Percentiles rank a stretch among this genome's conserved stretches.
Conservation (phyloP, 352 stramenopile species). For the Aphanomyces cochlioides region DNA sequence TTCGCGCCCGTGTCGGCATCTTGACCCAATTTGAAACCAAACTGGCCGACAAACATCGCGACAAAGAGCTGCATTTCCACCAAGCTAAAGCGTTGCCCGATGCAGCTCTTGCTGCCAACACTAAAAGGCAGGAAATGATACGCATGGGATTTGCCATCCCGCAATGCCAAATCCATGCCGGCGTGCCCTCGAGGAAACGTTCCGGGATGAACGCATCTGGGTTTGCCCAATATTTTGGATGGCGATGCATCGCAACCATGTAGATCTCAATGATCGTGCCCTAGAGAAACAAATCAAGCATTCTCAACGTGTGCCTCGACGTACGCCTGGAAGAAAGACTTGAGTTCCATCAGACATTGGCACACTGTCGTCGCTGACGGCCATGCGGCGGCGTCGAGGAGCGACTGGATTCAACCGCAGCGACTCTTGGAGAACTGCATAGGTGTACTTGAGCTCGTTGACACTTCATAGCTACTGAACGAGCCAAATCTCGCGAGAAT, state of each 20-base stretch:
- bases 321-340: constrained; percentile 27
- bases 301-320: not conserved
- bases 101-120: constrained; percentile 36
- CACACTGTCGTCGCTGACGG: constrained; percentile 13
- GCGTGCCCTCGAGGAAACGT: constrained; percentile 35
- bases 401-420: constrained; percentile 41
- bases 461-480: constrained; percentile 37
- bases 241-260: constrained; percentile 39
- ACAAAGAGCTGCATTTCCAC: constrained; percentile 48
- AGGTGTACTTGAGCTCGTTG: constrained; percentile 42
- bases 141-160: constrained; percentile 25
- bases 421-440: constrained; percentile 45
- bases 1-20: not conserved
- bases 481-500: constrained; percentile 37
- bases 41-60: constrained; percentile 35
- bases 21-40: constrained; percentile 29
- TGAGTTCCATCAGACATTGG: not conserved
- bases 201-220: constrained; percentile 40
- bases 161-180: constrained; percentile 22
- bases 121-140: constrained; percentile 47
- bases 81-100: constrained; percentile 43
- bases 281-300: constrained; percentile 33
- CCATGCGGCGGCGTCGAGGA: constrained; percentile 30
- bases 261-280: constrained; percentile 38
- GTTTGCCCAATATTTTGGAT: constrained; percentile 44